phyloP scores from a whole-genome alignment of 2,329 filamentous ascomycete genomes.

The Venturia carpophila region DNA sequence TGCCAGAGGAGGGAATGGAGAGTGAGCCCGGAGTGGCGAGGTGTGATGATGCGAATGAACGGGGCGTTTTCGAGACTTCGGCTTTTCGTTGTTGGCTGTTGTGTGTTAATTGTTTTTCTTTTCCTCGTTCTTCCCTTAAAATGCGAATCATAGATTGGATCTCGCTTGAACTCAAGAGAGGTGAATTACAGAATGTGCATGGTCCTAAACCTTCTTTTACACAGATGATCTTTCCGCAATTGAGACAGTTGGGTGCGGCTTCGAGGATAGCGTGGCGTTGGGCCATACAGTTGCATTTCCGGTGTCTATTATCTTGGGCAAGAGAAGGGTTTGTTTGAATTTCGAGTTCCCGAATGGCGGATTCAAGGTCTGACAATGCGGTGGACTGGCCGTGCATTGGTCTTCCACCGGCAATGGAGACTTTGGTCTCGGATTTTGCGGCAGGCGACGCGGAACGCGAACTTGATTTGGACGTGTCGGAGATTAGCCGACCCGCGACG shows the following conservation, averaged over 20 bases:
- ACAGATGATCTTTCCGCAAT: conserved; percentile 91
- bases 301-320: conserved; percentile 46
- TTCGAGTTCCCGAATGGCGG: conserved; percentile 82
- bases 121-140: conserved; percentile 75
- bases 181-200: conserved; percentile 79
- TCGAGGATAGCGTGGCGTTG: conserved; percentile 77
- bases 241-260: conserved; percentile 88
- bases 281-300: conserved; percentile 81
- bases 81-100: conserved; percentile 60
- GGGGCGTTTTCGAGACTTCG: conserved; percentile 51
- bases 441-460: conserved; percentile 44
- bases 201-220: conserved; percentile 89
- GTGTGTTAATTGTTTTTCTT: conserved; percentile 77
- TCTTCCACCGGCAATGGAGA: conserved; percentile 66
- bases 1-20: conserved; percentile 25
- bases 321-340: conserved; percentile 81
- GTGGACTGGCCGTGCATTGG: conserved; percentile 77
- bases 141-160: conserved; percentile 79
- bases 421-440: conserved; percentile 50
- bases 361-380: conserved; percentile 58
- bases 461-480: conserved; percentile 55
- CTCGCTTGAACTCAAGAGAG: conserved; percentile 64
- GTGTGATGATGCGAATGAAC: conserved; percentile 49
- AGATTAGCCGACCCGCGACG: conserved; percentile 71
- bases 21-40: conserved; percentile 28